Evolutionary conservation across 306 rosid genomes (phyloP).

Genomic region (Quercus suber): DNA sequence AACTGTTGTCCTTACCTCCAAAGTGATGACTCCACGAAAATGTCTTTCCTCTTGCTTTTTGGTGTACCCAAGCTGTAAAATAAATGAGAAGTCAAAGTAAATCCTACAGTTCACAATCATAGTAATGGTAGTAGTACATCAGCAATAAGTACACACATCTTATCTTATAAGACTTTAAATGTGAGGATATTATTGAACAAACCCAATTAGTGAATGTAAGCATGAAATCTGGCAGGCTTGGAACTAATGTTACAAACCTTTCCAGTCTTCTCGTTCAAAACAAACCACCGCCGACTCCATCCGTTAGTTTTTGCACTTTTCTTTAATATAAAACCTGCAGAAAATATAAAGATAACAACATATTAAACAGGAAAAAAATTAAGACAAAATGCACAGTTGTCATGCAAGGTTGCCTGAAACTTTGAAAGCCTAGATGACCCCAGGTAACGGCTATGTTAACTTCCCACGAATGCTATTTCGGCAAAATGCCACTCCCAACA

Average conservation of each 20-base stretch:
- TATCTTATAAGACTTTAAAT: background rate
- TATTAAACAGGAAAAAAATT: too few relatives aligned
- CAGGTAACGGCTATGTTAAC: background rate
- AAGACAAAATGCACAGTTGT: too few relatives aligned
- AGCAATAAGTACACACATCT: background rate
- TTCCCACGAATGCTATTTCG: background rate
- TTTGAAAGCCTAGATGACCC: too few relatives aligned
- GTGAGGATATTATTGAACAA: background rate
- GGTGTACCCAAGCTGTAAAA: slow-evolving; percentile 91
- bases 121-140: background rate
- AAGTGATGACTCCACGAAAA: slow-evolving; percentile 86
- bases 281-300: slow-evolving; percentile 98
- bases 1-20: slow-evolving; percentile 64
- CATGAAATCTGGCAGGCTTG: background rate
- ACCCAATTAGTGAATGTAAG: background rate
- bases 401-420: background rate
- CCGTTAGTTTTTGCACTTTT: slow-evolving; percentile 91
- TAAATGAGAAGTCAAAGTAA: slow-evolving; percentile 15
- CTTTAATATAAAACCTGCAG: slow-evolving; percentile 76
- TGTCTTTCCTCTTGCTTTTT: slow-evolving; percentile 87
- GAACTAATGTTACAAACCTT: slow-evolving; percentile 56
- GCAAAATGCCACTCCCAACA: background rate
- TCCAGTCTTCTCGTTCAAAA: slow-evolving; percentile 89
- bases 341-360: slow-evolving; percentile 8
- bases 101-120: slow-evolving; percentile 13